Base-by-base conservation (phyloP, 2,329 filamentous ascomycete species). In the Ceratocystis destructans region DNA sequence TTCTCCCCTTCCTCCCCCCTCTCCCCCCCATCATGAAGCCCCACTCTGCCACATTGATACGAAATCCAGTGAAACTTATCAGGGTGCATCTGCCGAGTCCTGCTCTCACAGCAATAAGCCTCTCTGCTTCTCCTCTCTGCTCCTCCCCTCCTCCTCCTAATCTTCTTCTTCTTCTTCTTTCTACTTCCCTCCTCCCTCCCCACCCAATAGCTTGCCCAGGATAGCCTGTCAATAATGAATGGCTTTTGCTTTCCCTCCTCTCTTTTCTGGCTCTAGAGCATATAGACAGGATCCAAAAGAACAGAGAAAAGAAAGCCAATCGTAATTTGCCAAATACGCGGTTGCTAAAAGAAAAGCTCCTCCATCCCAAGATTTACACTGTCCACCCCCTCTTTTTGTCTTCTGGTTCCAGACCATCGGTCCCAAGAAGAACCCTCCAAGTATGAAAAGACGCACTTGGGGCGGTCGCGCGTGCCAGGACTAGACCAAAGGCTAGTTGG, bases 21-120 rank as follows among this genome's bases (percentile, higher is more conserved):
- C 17, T 44, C 41, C 41, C 41, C 41, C 41, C 41, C 41, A 44
- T 25, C 12, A 28, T 15, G 8, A 3, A 5, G 48, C 6, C 48
- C 20, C 53, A 28, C 22, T 33, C 53, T 31, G 7, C 53, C 31
- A 12, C 22, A n/a, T 31, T 59, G 28, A 59, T 59, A 59, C 53
- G 25, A 59, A 59, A 17, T 31, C 53, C 53, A 59, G 28, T 59
- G 53, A 59, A 59, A 59, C 53, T 59, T 59, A 31, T 59, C 22
- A 59, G 53, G 53, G 10, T 59, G 6, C 25, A 59, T 59, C 53
- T 59, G 53, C 53, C 53, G 53, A 59, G 53, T n/a, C 28, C 53
- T 59, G 53, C 7, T 59, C 53, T 59, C 22, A 31, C 28, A 59
- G 25, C 15, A 31, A 59, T 31, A 20, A 31, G 17, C 53, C 22